phyloP scores from a whole-genome alignment of 768 basidiomycete species.

The Suillus brevipes region DNA sequence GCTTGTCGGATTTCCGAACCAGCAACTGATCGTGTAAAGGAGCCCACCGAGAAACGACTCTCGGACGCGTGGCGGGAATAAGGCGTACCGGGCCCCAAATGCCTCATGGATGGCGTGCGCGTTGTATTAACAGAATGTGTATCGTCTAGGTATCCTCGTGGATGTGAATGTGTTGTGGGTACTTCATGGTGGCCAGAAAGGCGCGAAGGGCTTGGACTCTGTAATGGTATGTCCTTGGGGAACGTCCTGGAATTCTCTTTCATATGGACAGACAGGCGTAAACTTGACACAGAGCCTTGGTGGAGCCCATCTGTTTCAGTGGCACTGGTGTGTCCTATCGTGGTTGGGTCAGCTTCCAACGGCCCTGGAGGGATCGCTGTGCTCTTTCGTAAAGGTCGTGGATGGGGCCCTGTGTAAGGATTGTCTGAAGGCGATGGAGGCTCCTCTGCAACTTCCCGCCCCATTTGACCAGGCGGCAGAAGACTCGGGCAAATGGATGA shows the following conservation, averaged over 20 bases:
- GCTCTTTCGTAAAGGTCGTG: neutral
- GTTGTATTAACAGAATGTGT: neutral
- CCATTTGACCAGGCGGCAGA: neutral
- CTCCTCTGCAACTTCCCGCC: neutral
- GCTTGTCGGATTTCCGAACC: neutral
- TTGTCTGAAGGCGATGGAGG: slow-evolving; percentile 7
- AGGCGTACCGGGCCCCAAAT: neutral
- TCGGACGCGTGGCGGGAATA: neutral
- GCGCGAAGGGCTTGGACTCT: neutral
- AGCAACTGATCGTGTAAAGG: neutral
- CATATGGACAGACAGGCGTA: neutral
- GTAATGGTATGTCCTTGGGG: too few species aligned
- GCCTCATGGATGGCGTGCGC: neutral
- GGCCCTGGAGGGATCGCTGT: neutral
- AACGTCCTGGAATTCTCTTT: neutral
- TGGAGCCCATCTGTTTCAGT: neutral
- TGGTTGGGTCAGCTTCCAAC: neutral
- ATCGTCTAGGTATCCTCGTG: neutral
- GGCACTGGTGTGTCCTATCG: neutral
- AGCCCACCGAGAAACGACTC: neutral
- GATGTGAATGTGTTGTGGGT: neutral
- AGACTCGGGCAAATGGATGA: neutral
- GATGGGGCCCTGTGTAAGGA: neutral
- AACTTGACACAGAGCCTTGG: neutral
- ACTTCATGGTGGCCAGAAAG: neutral